Conservation (phyloP, 2,329 filamentous ascomycete genomes). For the Sporothrix schenckii region DNA sequence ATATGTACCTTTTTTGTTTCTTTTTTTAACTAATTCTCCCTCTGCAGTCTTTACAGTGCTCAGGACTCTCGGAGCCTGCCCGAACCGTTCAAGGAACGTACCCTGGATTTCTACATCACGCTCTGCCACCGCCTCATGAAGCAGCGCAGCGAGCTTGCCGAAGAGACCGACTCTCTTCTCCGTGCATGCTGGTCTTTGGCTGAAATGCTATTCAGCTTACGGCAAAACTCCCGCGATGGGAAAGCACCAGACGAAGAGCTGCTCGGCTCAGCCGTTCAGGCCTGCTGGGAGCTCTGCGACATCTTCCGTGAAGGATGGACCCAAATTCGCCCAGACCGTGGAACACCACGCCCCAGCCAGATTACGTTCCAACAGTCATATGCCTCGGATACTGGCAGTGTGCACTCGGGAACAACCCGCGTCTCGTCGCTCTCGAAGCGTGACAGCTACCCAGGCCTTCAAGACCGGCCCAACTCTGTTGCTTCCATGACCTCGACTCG, state of each 20-base stretch:
- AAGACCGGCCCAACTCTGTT: constrained; percentile 42
- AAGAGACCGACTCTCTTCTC: constrained; percentile 82
- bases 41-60: constrained; percentile 74
- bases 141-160: constrained; percentile 74
- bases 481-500: constrained; percentile 29
- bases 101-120: constrained; percentile 91
- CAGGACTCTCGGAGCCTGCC: constrained; percentile 78
- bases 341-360: constrained; percentile 81
- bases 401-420: constrained; percentile 40
- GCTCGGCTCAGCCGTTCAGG: constrained; percentile 83
- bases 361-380: constrained; percentile 66
- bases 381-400: constrained; percentile 46
- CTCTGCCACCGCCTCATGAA: constrained; percentile 97
- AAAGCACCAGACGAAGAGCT: constrained; percentile 78
- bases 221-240: constrained; percentile 76
- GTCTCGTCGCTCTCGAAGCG: constrained; percentile 56
- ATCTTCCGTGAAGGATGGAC: constrained; percentile 92
- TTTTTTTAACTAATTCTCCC: background rate
- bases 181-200: constrained; percentile 87
- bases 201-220: constrained; percentile 89
- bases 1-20: no score
- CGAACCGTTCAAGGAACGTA: constrained; percentile 84
- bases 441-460: constrained; percentile 55
- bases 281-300: constrained; percentile 93
- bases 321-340: constrained; percentile 80